A percentile compares a stretch with the other conserved stretches of the same genome.
phyloP scores from a whole-genome alignment of 2,329 filamentous ascomycete genomes.

The Fusarium nelsonii region DNA sequence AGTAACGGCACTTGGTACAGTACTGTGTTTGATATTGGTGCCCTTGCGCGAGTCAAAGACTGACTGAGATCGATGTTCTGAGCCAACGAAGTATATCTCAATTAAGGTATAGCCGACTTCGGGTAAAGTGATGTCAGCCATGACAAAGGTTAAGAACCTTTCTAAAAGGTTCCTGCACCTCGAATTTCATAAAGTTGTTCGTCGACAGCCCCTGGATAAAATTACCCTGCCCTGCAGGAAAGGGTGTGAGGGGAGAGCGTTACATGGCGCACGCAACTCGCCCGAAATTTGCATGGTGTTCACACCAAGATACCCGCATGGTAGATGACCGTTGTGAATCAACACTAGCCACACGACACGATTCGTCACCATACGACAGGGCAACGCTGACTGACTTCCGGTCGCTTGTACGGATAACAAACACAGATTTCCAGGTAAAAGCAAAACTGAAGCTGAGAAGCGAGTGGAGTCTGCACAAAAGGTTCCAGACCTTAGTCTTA shows the following conservation, averaged over 20 bases:
- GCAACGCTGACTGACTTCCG: neutral
- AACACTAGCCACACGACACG: conserved; percentile 26
- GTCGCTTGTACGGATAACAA: neutral
- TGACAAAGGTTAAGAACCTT: conserved; percentile 32
- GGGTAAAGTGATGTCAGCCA: conserved; percentile 23
- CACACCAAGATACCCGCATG: conserved; percentile 35
- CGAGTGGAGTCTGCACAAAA: conserved; percentile 1
- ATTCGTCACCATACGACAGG: conserved; percentile 5
- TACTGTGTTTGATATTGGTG: conserved; percentile 19
- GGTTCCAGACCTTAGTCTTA: neutral
- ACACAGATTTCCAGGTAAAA: conserved; percentile 7
- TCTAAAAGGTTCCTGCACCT: conserved; percentile 3
- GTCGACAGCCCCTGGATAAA: conserved; percentile 6
- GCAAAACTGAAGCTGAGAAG: conserved; percentile 1
- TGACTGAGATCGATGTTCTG: conserved; percentile 2
- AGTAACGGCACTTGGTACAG: conserved; percentile 22
- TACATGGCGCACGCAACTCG: conserved; percentile 34
- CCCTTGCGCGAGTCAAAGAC: conserved; percentile 14
- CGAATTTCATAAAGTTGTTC: conserved; percentile 20
- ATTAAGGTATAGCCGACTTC: conserved; percentile 8
- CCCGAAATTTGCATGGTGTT: conserved; percentile 31
- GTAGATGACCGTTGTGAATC: conserved; percentile 20
- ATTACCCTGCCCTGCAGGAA: conserved; percentile 17
- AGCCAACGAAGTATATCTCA: conserved; percentile 11
- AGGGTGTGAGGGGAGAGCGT: conserved; percentile 29